Evolutionary conservation across 1,284 basidiomycete species (phyloP).

Genomic region (Cystobasidium sp.): DNA sequence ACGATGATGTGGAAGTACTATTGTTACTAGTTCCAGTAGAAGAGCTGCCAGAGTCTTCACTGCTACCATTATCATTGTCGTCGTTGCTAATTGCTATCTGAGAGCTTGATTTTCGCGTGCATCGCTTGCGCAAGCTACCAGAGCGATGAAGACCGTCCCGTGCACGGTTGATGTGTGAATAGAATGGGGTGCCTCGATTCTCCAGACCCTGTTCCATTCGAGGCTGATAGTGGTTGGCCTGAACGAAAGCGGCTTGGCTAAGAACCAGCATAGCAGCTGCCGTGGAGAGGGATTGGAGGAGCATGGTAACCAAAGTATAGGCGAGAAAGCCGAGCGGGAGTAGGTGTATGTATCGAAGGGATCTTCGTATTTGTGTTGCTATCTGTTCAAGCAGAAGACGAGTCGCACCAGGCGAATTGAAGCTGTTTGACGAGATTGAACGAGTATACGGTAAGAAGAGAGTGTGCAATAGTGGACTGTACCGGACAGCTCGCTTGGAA

Average conservation of each 20-base stretch:
- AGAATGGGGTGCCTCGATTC: neutral
- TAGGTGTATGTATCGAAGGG: neutral
- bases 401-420: no score
- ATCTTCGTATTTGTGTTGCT: no score
- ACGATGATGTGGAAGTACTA: neutral
- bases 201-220: neutral
- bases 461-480: no score
- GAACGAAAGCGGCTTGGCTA: neutral
- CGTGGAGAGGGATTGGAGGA: no score
- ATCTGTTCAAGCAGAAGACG: no score
- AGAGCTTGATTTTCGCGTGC: neutral
- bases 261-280: neutral
- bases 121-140: constrained; percentile 20
- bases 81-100: constrained; percentile 10
- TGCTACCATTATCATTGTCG: neutral
- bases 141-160: neutral
- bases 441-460: no score
- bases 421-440: no score
- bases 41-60: neutral
- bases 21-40: neutral
- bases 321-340: neutral
- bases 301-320: neutral
- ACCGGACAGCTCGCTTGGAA: no score
- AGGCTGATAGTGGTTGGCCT: constrained; percentile 4
- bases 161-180: neutral